Evolutionary conservation across 441 rosid genomes (phyloP), one percentile per base, ranked within the genome.

Genomic region (Brassica balearica): DNA sequence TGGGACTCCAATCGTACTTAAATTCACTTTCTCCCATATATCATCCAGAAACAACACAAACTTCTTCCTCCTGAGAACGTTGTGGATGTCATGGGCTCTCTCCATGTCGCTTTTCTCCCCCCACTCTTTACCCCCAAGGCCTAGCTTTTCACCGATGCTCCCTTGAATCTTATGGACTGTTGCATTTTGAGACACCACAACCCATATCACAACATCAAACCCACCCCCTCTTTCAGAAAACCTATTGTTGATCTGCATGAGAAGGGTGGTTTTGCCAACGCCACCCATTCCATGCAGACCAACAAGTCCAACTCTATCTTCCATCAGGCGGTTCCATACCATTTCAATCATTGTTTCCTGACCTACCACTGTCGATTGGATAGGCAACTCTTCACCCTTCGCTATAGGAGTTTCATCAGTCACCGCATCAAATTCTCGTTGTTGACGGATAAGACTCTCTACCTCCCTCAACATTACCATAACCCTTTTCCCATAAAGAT

Each of bases 141-240:
- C 19, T 51, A 51, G 56, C 8, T 51, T 51, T 51, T 14, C 19
- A 12, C 56, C 19, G 1, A 14, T 51, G 17, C 3, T 14, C 7
- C 56, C 17, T 51, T 51, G 19, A 51, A 51, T 51, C 56, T 51
- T 51, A 51, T n/a, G 56, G 56, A 51, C 56, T 51, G 56, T 51
- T 51, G 56, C 17, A n/a, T 14, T 43, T 43, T 3, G n/a, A 0
- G 51, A 43, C 51, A 43, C 51, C 51, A 43, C 51, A 3, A 43
- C 51, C 51, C 51, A 43, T 43, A 43, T 43, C 51, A 43, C 14
- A 0, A 11, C 51, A 43, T 43, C 51, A 43, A 43, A 43, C 2
- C 51, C 51, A 0, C 14, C 51, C 0, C 14, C 51, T 43, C 5
- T 43, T 10, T 43, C 1, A 43, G 51, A 43, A 43, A 43, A 43